These are phyloP conservation scores for Collariella sp. DNA, from an alignment of 495 filamentous ascomycete genomes.

Conservation along the genomic window DNA sequence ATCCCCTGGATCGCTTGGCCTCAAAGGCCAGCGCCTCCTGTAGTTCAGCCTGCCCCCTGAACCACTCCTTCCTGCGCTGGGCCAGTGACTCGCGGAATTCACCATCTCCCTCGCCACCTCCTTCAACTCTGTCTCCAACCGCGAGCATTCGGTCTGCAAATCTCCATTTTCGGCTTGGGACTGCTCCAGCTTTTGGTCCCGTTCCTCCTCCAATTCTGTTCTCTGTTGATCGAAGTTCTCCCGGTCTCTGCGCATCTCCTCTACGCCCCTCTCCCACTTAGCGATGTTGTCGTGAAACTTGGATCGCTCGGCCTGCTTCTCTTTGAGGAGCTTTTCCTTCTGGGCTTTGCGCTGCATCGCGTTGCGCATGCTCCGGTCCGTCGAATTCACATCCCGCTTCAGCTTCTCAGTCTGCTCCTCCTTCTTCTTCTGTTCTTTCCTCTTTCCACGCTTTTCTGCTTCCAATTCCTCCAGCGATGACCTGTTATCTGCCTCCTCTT, in stretches of 20 bases:
- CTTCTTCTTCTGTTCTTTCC: constrained; percentile 67
- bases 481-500: constrained; percentile 59
- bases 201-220: constrained; percentile 36
- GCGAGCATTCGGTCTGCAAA: constrained; percentile 28
- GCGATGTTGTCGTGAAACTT: constrained; percentile 47
- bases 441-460: constrained; percentile 60
- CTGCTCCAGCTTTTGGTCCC: constrained; percentile 29
- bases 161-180: constrained; percentile 23
- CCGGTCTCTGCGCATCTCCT: constrained; percentile 36
- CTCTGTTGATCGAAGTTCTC: constrained; percentile 36
- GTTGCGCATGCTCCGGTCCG: constrained; percentile 75
- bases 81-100: constrained; percentile 43
- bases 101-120: constrained; percentile 46
- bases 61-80: constrained; percentile 37
- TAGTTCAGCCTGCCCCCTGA: constrained; percentile 35
- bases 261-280: constrained; percentile 49
- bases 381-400: constrained; percentile 66
- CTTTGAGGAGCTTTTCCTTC: constrained; percentile 70
- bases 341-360: constrained; percentile 71
- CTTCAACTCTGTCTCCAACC: constrained; percentile 40
- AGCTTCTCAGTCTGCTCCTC: constrained; percentile 77
- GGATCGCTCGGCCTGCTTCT: constrained; percentile 58
- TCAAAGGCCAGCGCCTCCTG: constrained; percentile 33
- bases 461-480: constrained; percentile 70
- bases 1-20: constrained; percentile 26